Conservation (phyloP, 208 protist species). For the Trypanosoma avium region DNA sequence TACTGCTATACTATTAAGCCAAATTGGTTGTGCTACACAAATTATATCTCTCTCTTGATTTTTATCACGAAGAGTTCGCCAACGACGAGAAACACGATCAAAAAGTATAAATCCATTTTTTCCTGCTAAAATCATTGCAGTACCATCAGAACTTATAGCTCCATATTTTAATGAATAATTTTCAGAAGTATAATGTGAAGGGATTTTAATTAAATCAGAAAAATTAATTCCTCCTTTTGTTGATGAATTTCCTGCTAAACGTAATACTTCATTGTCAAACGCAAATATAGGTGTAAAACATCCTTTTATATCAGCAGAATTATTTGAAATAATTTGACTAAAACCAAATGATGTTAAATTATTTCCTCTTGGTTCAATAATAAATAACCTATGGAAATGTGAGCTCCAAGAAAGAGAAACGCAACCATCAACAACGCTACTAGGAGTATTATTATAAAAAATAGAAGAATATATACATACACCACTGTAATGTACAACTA, state of each 20-base stretch:
- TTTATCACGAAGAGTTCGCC: slow-evolving; percentile 38
- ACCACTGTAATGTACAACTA: slow-evolving; percentile 68
- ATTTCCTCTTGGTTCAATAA: slow-evolving; percentile 2
- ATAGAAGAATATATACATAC: slow-evolving; percentile 45
- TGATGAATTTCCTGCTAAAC: slow-evolving; percentile 20
- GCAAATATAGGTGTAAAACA: slow-evolving; percentile 39
- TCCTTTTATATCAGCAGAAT: slow-evolving; percentile 31
- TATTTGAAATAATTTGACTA: slow-evolving; percentile 35
- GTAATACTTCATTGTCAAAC: slow-evolving; percentile 33
- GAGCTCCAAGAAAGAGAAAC: slow-evolving; percentile 28
- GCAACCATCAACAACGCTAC: slow-evolving; percentile 4
- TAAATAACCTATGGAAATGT: slow-evolving; percentile 7
- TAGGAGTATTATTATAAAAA: background rate
- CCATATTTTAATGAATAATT: slow-evolving; percentile 62
- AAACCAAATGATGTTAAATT: slow-evolving; percentile 8
- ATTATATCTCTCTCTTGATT: slow-evolving; percentile 33
- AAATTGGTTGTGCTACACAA: slow-evolving; percentile 59
- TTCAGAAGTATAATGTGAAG: slow-evolving; percentile 40
- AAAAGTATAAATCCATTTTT: slow-evolving; percentile 42
- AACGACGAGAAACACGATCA: slow-evolving; percentile 36
- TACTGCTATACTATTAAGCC: slow-evolving; percentile 45
- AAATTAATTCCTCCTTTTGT: background rate
- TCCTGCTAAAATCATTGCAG: slow-evolving; percentile 43
- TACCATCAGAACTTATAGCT: slow-evolving; percentile 50
- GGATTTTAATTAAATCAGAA: slow-evolving; percentile 17